Evolutionary conservation across 1,284 basidiomycete genomes (phyloP), one percentile per base, ranked within the genome.

Genomic region (Chalciporus sp.): DNA sequence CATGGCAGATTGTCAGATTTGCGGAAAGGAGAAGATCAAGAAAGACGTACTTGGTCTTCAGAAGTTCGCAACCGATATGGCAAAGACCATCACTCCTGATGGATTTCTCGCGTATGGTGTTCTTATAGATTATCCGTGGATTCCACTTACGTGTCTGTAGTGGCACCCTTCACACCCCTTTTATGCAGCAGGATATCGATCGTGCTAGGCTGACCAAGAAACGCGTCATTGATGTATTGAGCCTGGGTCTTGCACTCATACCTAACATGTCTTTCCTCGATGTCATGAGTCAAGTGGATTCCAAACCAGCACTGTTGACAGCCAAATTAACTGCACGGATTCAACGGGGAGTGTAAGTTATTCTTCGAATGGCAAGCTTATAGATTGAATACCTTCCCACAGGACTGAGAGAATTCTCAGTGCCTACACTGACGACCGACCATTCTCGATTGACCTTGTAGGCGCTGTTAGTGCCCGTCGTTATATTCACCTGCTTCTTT

Each of bases 371-470:
- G 26, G 12, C 29, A n/a, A 19, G 19, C 4, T 4, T 9, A n/a
- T 1, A 10, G 14, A 35, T 28, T 33, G 50, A 3, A 55, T 27
- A 2, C 6, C 14, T 45, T 33, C 43, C 8, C 11, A 7, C 19
- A 78, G 73, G 49, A 55, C 64, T 27, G 55, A 54, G 4, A 65
- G 75, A 41, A 70, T 83, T 3, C 58, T 76, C 56, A 65, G 67
- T 14, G 78, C 78, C 1, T 83, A 83, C 58, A 64, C 60, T 0
- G 74, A 81, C 43, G 75, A 80, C 40, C 70, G 76, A 43, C 67
- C 73, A 1, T 83, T 79, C 57, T 83, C 80, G 1, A 63, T 81
- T 1, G 81, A 83, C n/a, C 71, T 84, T 2, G 73, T 75, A 0
- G 79, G 79, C 6, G 81, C 82, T 4, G 81, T 83, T 42, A 54